Conservation (phyloP, 345 rosid genomes). For the Eucalyptus curtisii region DNA sequence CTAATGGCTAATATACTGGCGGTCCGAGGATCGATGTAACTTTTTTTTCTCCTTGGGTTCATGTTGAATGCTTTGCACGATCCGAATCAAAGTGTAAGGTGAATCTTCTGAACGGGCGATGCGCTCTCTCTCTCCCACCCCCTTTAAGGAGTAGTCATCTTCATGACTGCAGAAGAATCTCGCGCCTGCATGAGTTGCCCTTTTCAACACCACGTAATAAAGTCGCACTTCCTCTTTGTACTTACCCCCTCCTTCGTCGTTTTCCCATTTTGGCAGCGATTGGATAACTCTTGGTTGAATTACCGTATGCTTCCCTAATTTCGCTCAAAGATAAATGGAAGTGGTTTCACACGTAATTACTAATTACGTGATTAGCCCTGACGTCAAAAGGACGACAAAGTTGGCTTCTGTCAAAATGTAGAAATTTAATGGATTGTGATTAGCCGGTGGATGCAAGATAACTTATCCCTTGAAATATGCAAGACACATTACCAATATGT, state of each 20-base stretch:
- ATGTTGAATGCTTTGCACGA: neutral
- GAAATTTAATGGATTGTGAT: neutral
- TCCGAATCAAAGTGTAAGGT: neutral
- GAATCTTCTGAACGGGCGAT: neutral
- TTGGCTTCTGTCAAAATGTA: neutral
- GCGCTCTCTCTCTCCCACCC: neutral
- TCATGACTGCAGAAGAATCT: neutral
- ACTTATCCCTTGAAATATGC: neutral
- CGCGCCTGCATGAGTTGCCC: conserved; percentile 33
- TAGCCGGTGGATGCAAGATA: neutral
- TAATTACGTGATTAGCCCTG: neutral
- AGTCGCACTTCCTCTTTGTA: neutral
- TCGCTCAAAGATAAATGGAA: neutral
- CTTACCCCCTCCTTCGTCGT: neutral
- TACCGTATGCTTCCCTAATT: neutral
- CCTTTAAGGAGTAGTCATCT: neutral
- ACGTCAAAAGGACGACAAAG: neutral
- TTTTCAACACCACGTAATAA: conserved; percentile 19
- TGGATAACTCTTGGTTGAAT: neutral
- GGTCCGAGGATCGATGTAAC: neutral
- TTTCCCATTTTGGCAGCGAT: no score
- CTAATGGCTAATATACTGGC: neutral
- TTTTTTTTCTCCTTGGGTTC: neutral
- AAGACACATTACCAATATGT: neutral
- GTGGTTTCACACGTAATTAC: neutral